Percentiles rank a stretch among this genome's conserved stretches.
phyloP scores from a whole-genome alignment of 2,329 filamentous ascomycete genomes.

The Helicocarpus griseus region DNA sequence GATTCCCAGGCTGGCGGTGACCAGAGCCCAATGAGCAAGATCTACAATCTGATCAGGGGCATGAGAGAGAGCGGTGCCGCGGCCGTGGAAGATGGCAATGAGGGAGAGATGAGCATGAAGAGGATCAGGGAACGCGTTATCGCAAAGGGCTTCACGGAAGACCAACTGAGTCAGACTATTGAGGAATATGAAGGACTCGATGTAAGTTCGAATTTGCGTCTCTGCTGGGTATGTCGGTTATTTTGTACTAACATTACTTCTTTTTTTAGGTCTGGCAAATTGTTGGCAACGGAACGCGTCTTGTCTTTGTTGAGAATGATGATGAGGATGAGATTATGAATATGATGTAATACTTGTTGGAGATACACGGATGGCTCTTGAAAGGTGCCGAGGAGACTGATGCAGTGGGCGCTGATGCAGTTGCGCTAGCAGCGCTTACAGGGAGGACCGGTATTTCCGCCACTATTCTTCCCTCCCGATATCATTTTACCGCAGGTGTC shows the following conservation, averaged over 20 bases:
- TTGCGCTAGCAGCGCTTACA: no score
- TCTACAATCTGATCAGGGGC: constrained; percentile 86
- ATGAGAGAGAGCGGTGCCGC: constrained; percentile 78
- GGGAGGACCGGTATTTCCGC: no score
- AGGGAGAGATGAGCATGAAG: constrained; percentile 71
- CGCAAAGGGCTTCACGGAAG: constrained; percentile 91
- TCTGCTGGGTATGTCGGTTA: not conserved
- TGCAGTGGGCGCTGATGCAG: not conserved
- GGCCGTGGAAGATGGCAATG: constrained; percentile 62
- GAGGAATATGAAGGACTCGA: constrained; percentile 82
- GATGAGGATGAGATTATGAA: constrained; percentile 42
- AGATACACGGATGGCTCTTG: not conserved
- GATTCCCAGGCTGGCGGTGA: constrained; percentile 56
- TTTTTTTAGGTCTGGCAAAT: constrained; percentile 64
- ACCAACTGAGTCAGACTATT: constrained; percentile 78
- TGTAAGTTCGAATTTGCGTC: constrained; percentile 53
- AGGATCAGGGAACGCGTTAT: constrained; percentile 85
- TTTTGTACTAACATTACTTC: constrained; percentile 28
- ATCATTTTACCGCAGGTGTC: no score
- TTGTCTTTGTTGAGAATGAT: constrained; percentile 59
- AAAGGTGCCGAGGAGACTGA: not conserved
- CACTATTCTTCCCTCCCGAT: no score
- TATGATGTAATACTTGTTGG: not conserved
- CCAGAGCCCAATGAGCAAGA: constrained; percentile 74
- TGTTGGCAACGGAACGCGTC: constrained; percentile 56